A percentile compares a stretch with the other conserved stretches of the same genome.
phyloP scores from a whole-genome alignment of 768 basidiomycete species.

The Boletus reticulatus region DNA sequence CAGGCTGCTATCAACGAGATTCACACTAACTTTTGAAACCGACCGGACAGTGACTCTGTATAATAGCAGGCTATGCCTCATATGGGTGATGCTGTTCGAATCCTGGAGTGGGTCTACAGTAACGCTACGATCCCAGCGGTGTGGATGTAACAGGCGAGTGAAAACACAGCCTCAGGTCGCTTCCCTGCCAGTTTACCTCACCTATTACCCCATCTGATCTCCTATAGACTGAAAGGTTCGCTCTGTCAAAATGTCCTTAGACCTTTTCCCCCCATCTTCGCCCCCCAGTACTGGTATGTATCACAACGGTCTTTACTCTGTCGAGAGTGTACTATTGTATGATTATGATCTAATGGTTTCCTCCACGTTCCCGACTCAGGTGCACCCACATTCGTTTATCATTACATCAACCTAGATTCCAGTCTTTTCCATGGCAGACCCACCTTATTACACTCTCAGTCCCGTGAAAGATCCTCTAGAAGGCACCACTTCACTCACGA shows the following conservation, averaged over 20 bases:
- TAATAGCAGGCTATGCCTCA: no score
- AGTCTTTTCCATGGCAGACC: conserved; percentile 8
- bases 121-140: no score
- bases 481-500: not conserved
- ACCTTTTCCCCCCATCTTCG: not conserved
- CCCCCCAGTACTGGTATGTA: not conserved
- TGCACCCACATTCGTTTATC: conserved; percentile 9
- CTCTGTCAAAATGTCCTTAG: not conserved
- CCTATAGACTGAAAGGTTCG: no score
- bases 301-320: not conserved
- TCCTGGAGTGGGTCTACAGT: no score
- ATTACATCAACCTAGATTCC: not conserved
- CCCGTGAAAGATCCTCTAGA: conserved; percentile 2
- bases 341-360: not conserved
- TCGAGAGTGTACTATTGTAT: not conserved
- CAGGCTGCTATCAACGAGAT: no score
- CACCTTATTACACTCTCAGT: conserved; percentile 22
- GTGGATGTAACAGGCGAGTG: no score
- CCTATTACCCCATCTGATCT: not conserved
- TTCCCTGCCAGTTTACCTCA: not conserved
- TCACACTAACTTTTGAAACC: no score
- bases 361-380: not conserved
- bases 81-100: no score
- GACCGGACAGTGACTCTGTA: no score
- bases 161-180: no score